Conservation (phyloP, 768 basidiomycete genomes). For the Pholiota molesta region DNA sequence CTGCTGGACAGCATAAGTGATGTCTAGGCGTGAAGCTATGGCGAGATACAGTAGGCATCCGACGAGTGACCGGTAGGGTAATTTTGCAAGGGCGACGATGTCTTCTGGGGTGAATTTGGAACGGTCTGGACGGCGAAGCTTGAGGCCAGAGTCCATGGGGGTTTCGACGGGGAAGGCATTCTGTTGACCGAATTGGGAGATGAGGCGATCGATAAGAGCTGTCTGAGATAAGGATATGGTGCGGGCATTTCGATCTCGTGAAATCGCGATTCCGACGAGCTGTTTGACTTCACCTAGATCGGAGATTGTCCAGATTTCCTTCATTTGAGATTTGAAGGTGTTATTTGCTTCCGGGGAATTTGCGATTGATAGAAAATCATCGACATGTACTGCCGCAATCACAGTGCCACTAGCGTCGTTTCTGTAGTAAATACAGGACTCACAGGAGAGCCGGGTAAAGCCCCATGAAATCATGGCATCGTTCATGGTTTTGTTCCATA, state of each 20-base stretch:
- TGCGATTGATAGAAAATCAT: conserved; percentile 7
- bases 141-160: conserved; percentile 32
- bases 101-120: conserved; percentile 4
- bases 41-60: conserved; percentile 17
- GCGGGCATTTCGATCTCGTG: conserved; percentile 23
- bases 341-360: neutral
- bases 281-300: conserved; percentile 34
- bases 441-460: conserved; percentile 30
- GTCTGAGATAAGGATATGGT: conserved; percentile 23
- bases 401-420: conserved; percentile 17
- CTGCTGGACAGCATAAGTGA: conserved; percentile 14
- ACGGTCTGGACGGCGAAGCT: conserved; percentile 16
- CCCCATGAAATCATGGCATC: conserved; percentile 28
- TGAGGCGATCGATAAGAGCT: conserved; percentile 30
- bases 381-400: conserved; percentile 35
- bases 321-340: conserved; percentile 13
- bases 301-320: conserved; percentile 15
- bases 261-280: conserved; percentile 39
- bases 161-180: conserved; percentile 21
- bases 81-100: conserved; percentile 10
- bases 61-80: conserved; percentile 23
- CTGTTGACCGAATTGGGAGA: conserved; percentile 30
- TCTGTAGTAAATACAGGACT: conserved; percentile 36
- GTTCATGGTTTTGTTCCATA: conserved; percentile 40
- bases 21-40: conserved; percentile 10